Evolutionary conservation across 768 basidiomycete species (phyloP).

Genomic region (Leucosporidium scottii): DNA sequence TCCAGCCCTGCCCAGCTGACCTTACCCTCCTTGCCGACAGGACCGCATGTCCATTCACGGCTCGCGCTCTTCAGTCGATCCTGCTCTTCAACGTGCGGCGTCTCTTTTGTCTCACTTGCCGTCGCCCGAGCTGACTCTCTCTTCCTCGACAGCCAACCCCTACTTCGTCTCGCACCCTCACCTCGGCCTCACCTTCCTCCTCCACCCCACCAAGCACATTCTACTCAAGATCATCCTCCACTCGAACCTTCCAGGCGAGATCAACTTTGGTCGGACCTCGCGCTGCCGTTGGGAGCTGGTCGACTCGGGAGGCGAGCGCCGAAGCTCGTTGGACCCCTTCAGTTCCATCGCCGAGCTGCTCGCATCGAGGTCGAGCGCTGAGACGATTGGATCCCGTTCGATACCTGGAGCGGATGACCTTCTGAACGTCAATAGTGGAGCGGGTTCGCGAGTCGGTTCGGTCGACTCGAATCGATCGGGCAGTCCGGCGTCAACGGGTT

Average conservation of each 20-base stretch:
- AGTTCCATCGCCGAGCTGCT: too few relatives aligned
- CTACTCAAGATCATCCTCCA: slow-evolving; percentile 34
- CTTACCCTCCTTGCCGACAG: background rate
- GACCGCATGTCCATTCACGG: slow-evolving; percentile 30
- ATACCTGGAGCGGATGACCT: too few relatives aligned
- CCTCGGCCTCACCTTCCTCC: slow-evolving; percentile 33
- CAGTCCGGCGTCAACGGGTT: background rate
- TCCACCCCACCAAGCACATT: slow-evolving; percentile 16
- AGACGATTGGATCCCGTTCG: too few relatives aligned
- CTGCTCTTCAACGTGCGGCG: background rate
- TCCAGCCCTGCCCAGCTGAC: too few relatives aligned
- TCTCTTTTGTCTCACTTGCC: background rate
- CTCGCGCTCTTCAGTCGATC: background rate
- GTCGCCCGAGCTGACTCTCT: too few relatives aligned
- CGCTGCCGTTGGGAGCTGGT: slow-evolving; percentile 12
- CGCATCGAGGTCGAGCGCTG: too few relatives aligned
- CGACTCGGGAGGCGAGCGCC: background rate
- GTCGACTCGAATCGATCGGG: background rate
- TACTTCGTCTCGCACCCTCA: slow-evolving; percentile 36
- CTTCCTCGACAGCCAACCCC: slow-evolving; percentile 17
- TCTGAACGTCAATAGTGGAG: too few relatives aligned
- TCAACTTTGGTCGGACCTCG: slow-evolving; percentile 30
- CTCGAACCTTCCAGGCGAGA: slow-evolving; percentile 35
- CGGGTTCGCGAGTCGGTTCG: too few relatives aligned
- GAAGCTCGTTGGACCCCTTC: too few relatives aligned